Evolutionary conservation across 2,329 filamentous ascomycete genomes (phyloP).

Genomic region (Fusarium mundagurra): DNA sequence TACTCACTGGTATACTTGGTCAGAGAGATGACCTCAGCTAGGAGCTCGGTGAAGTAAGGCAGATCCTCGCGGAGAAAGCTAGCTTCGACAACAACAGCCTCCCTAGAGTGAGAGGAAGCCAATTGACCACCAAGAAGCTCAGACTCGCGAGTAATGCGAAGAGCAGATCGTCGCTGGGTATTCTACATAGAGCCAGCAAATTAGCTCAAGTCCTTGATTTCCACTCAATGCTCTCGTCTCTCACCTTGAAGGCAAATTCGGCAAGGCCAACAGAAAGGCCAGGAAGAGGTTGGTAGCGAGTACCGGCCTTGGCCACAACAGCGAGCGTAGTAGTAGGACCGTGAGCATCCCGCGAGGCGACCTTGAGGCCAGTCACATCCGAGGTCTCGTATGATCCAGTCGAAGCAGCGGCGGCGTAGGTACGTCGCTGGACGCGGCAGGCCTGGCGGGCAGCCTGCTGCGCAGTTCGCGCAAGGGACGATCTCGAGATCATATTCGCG

Average conservation of each 20-base stretch:
- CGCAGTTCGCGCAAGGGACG: slow-evolving; percentile 66
- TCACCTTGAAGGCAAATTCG: slow-evolving; percentile 96
- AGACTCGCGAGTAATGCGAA: slow-evolving; percentile 93
- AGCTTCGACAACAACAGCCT: slow-evolving; percentile 90
- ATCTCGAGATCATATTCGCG: slow-evolving; percentile 71
- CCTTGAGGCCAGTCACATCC: slow-evolving; percentile 88
- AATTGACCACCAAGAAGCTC: slow-evolving; percentile 95
- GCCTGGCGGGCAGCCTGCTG: slow-evolving; percentile 67
- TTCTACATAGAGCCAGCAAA: slow-evolving; percentile 66
- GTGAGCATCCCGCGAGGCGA: slow-evolving; percentile 88
- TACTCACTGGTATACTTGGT: slow-evolving; percentile 83
- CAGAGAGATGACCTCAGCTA: slow-evolving; percentile 88
- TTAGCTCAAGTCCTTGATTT: slow-evolving; percentile 54
- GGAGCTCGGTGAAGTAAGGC: slow-evolving; percentile 95
- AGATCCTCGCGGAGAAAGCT: slow-evolving; percentile 96
- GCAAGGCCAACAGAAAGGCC: slow-evolving; percentile 90
- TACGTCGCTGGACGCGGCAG: slow-evolving; percentile 65
- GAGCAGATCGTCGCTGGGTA: slow-evolving; percentile 86
- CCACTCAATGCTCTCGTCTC: slow-evolving; percentile 18
- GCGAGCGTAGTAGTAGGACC: slow-evolving; percentile 92
- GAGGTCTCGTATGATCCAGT: slow-evolving; percentile 89
- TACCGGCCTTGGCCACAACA: slow-evolving; percentile 92
- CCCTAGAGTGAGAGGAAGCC: slow-evolving; percentile 86
- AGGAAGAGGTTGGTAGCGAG: slow-evolving; percentile 88
- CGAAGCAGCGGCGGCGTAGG: slow-evolving; percentile 67